A percentile compares a stretch with the other conserved stretches of the same genome.
Conservation (phyloP, 371 early-diverging fungal genomes). For the Entomophthora muscae region DNA sequence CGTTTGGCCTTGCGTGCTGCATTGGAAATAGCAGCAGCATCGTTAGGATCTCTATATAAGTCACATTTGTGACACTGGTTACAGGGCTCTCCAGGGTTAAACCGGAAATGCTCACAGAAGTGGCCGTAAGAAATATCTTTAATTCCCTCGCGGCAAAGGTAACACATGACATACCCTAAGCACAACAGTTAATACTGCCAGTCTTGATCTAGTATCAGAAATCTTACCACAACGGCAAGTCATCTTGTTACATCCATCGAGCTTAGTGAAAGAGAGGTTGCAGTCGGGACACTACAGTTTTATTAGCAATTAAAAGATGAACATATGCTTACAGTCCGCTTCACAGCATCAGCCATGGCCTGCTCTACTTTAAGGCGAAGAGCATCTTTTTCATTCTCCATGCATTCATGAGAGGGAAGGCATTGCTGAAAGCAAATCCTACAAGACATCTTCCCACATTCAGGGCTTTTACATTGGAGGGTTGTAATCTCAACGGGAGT, state of each 20-base stretch:
- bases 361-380: conserved; percentile 38
- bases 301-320: background rate
- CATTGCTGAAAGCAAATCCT: conserved; percentile 23
- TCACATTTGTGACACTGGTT: conserved; percentile 34
- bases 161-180: conserved; percentile 38
- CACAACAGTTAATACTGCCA: background rate
- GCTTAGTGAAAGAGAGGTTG: conserved; percentile 33
- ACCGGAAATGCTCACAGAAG: conserved; percentile 42
- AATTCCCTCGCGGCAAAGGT: conserved; percentile 41
- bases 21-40: conserved; percentile 22
- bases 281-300: conserved; percentile 38
- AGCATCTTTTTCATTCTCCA: conserved; percentile 31
- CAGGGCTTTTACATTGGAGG: conserved; percentile 28
- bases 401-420: conserved; percentile 30
- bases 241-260: conserved; percentile 51
- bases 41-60: conserved; percentile 30
- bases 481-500: background rate
- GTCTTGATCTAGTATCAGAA: background rate
- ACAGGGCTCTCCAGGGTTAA: conserved; percentile 26
- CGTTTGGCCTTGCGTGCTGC: conserved; percentile 26
- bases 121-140: conserved; percentile 31
- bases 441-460: conserved; percentile 27
- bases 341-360: conserved; percentile 45
- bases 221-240: conserved; percentile 32
- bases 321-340: conserved; percentile 29